Conservation (phyloP, 257 asterid genomes). For the Striga asiatica region DNA sequence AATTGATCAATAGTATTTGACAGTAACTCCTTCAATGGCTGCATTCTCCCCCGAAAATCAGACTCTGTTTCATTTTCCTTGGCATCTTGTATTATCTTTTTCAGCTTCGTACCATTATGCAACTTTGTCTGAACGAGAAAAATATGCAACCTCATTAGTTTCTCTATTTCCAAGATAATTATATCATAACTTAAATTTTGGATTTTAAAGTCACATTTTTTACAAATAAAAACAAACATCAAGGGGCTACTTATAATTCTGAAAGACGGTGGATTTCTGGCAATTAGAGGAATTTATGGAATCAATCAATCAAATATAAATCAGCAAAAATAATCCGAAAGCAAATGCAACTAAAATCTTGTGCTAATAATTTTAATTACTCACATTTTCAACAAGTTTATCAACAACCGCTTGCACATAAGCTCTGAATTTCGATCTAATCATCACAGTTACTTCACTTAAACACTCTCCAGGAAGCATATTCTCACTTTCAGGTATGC, state of each 20-base stretch:
- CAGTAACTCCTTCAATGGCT: constrained; percentile 70
- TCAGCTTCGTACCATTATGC: constrained; percentile 70
- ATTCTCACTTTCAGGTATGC: constrained; percentile 60
- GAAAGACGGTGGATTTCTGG: neutral
- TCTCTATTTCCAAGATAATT: too few relatives aligned
- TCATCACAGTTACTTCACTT: constrained; percentile 82
- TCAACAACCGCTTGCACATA: constrained; percentile 73
- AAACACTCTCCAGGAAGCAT: constrained; percentile 62
- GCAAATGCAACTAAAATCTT: neutral
- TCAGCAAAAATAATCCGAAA: too few relatives aligned
- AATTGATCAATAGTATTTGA: constrained; percentile 44
- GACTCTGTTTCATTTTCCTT: constrained; percentile 65
- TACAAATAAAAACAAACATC: neutral
- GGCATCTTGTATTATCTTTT: constrained; percentile 69
- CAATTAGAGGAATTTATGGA: too few relatives aligned
- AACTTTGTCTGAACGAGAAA: constrained; percentile 44
- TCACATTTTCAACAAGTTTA: constrained; percentile 78
- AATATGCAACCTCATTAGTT: neutral
- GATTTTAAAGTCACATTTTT: too few relatives aligned
- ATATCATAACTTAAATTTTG: too few relatives aligned
- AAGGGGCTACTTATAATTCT: neutral
- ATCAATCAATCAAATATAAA: too few relatives aligned
- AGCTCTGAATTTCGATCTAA: constrained; percentile 69
- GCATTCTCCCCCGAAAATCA: constrained; percentile 56
- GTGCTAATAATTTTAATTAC: too few relatives aligned